Base-by-base conservation (phyloP, 768 basidiomycete genomes). In the Leccinum subtestaceum region DNA sequence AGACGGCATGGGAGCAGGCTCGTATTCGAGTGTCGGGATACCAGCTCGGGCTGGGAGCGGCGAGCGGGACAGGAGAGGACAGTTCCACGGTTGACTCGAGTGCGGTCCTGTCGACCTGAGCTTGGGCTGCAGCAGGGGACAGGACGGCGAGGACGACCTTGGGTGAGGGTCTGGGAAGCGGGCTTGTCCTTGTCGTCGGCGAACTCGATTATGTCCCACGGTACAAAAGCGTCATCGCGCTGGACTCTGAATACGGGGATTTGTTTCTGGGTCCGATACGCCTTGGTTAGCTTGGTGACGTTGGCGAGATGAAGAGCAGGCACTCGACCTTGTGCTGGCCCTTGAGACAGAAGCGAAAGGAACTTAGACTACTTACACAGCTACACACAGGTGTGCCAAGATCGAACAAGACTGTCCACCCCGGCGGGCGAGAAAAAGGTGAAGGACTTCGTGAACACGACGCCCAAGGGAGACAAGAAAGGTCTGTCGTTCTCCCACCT, bases 191-290 rank as follows among this genome's bases (percentile, higher is more conserved):
- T 68, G 21, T 70, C 63, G 36, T 69, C 61, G 9, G 67, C 65
- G 21, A 89, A 85, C 4, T 74, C 63, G 57, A 93, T 87, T 57
- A 77, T 73, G 71, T 93, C 91, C 91, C 91, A 94, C 27, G 82
- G 83, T 29, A 92, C 86, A 70, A 87, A 93, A 1, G 90, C 92
- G 51, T 90, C 86, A 65, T 93, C 92, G 29, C 84, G 80, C 72
- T 93, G 91, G n/a, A 93, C 89, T 8, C 85, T 81, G 55, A 25
- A 25, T 90, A 60, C 91, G 87, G 3, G 86, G 81, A 67, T 93
- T 93, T 23, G 84, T 81, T 34, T 97, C 95, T 46, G 96, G 23
- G 23, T 25, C 23, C 23, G 23, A 25, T 25, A 25, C 23, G 4
- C 4, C 23, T 25, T 25, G 23, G 23, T 25, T 4, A 25, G 23